phyloP scores from a whole-genome alignment of 805 yeast species.

The Grigorovia yakushimaensis region DNA sequence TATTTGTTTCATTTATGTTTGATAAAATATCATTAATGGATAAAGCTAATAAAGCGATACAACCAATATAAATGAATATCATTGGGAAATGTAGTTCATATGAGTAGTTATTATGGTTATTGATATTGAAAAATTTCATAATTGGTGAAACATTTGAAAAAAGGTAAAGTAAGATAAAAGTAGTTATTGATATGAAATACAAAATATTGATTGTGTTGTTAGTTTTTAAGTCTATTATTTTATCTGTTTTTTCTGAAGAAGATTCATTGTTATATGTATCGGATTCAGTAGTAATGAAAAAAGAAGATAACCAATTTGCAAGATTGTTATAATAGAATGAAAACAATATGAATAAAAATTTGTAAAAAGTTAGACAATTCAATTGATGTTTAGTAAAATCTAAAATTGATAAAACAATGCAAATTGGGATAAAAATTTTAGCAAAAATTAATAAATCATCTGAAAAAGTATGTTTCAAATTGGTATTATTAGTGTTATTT shows the following conservation, averaged over 20 bases:
- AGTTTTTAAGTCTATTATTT: background rate
- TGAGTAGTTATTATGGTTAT: background rate
- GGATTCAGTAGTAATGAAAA: too few species aligned
- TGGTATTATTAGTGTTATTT: background rate
- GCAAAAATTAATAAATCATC: background rate
- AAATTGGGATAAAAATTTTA: background rate
- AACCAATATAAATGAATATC: conserved; percentile 26
- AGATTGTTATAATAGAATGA: background rate
- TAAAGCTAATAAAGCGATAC: conserved; percentile 18
- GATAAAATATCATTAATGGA: conserved; percentile 18
- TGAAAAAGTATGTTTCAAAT: background rate
- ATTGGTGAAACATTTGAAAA: background rate
- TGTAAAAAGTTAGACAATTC: background rate
- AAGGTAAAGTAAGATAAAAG: background rate
- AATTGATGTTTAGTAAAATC: background rate
- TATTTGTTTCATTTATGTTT: conserved; percentile 4
- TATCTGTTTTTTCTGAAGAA: background rate
- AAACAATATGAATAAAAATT: background rate
- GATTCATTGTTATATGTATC: too few species aligned
- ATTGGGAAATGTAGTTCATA: conserved; percentile 18
- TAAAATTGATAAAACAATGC: background rate
- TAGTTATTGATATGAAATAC: background rate
- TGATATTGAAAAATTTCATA: background rate
- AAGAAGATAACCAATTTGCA: background rate
- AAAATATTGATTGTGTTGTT: background rate